Conservation (phyloP, 139 green algal species). For the Closterium sp. region DNA sequence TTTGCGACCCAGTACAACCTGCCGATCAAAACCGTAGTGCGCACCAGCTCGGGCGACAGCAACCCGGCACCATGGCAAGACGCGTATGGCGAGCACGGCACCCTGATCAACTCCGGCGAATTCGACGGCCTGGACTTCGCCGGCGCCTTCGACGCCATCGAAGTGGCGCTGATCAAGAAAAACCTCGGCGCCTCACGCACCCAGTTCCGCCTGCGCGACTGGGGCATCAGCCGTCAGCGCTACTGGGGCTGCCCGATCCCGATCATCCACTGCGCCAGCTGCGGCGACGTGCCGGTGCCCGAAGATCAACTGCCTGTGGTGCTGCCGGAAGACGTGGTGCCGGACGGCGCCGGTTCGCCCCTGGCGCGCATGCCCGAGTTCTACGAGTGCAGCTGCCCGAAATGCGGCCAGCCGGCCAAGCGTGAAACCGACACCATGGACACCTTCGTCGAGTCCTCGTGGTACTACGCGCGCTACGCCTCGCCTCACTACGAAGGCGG, state of each 20-base stretch:
- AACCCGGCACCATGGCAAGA: not conserved
- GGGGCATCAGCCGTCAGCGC: constrained; percentile 92
- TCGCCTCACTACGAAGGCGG: constrained; percentile 70
- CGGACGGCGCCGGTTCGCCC: constrained; percentile 72
- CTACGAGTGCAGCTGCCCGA: constrained; percentile 19
- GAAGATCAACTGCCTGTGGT: constrained; percentile 78
- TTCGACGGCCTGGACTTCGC: not conserved
- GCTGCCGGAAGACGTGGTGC: constrained; percentile 86
- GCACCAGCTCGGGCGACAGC: not conserved
- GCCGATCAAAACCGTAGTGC: constrained; percentile 66
- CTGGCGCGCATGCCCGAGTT: constrained; percentile 61
- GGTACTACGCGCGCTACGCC: constrained; percentile 96
- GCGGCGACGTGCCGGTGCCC: constrained; percentile 63
- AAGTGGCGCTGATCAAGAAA: not conserved
- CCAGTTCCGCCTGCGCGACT: constrained; percentile 96
- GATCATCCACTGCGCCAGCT: too few relatives aligned
- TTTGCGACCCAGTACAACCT: constrained; percentile 81
- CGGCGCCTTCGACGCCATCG: not conserved
- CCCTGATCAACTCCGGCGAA: not conserved
- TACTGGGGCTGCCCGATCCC: constrained; percentile 99
- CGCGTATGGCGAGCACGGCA: not conserved
- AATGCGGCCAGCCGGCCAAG: constrained; percentile 36
- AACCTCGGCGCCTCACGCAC: constrained; percentile 36
- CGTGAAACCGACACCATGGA: constrained; percentile 96
- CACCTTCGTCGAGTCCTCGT: constrained; percentile 79